These are phyloP conservation scores for Eimeria nieschulzi DNA, from an alignment of 169 alveolate genomes.

Conservation along the genomic window DNA sequence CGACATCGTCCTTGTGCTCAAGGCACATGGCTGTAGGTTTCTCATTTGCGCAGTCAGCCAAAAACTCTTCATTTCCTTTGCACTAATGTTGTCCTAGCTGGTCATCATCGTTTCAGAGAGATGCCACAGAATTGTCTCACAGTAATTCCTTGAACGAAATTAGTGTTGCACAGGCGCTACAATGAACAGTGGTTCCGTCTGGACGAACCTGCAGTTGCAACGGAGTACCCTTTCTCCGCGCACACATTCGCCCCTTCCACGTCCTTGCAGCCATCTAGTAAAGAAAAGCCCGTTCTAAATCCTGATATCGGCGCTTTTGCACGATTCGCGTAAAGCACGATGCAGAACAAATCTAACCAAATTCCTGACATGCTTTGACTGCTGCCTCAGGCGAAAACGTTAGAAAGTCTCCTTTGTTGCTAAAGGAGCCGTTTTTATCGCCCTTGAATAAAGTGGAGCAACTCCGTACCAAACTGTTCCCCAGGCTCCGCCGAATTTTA, in stretches of 20 bases:
- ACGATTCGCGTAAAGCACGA: neutral
- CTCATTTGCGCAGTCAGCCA: slow-evolving; percentile 84
- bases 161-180: neutral
- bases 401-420: slow-evolving; percentile 73
- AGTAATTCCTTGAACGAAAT: slow-evolving; percentile 17
- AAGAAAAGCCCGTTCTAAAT: slow-evolving; percentile 81
- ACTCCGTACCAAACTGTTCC: slow-evolving; percentile 81
- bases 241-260: slow-evolving; percentile 86
- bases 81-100: slow-evolving; percentile 72
- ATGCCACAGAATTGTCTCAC: neutral
- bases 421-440: neutral
- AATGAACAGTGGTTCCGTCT: too few relatives aligned
- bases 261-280: slow-evolving; percentile 82
- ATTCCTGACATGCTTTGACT: slow-evolving; percentile 84
- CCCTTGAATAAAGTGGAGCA: slow-evolving; percentile 7
- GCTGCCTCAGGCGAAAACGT: slow-evolving; percentile 85
- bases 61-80: slow-evolving; percentile 82
- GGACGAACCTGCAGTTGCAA: slow-evolving; percentile 82
- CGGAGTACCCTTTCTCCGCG: slow-evolving; percentile 86
- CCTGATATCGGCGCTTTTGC: slow-evolving; percentile 51
- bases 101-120: neutral
- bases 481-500: slow-evolving; percentile 79
- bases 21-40: slow-evolving; percentile 84
- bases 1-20: slow-evolving; percentile 87
- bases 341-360: slow-evolving; percentile 61